These are phyloP conservation scores for Melianthus villosus DNA, from an alignment of 441 rosid genomes.

Conservation along the genomic window DNA sequence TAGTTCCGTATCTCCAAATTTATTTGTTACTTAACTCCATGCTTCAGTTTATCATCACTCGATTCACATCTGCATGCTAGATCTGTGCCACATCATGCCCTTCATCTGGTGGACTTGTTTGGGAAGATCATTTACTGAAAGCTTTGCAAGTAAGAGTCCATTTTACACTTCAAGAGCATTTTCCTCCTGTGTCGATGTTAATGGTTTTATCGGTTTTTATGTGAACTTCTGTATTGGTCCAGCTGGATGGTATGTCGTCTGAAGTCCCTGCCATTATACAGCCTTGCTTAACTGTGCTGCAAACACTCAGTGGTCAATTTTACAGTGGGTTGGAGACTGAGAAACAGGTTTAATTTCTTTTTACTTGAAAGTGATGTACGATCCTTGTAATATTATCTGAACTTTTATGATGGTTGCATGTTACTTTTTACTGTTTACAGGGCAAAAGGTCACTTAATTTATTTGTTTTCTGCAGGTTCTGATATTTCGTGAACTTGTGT, in stretches of 20 bases:
- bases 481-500: slow-evolving; percentile 49
- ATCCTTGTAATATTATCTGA: no score
- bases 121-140: slow-evolving; percentile 40
- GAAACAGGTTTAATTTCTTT: slow-evolving; percentile 88
- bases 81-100: slow-evolving; percentile 35
- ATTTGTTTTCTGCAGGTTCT: slow-evolving; percentile 28
- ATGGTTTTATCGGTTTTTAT: no score
- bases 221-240: slow-evolving; percentile 12
- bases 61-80: slow-evolving; percentile 19
- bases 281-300: slow-evolving; percentile 59
- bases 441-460: neutral
- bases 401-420: neutral
- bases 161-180: slow-evolving; percentile 7
- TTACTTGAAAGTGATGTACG: no score
- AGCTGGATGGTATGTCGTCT: slow-evolving; percentile 41
- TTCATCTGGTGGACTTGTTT: slow-evolving; percentile 18
- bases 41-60: slow-evolving; percentile 12
- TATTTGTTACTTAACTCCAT: neutral
- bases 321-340: slow-evolving; percentile 34
- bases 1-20: neutral
- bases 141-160: slow-evolving; percentile 51
- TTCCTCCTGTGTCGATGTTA: neutral
- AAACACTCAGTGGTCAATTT: slow-evolving; percentile 37
- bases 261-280: slow-evolving; percentile 40
- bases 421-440: no score